A percentile compares a stretch with the other conserved stretches of the same genome.
Conservation (phyloP, 345 rosid genomes). For the Euphorbia tirucalli region DNA sequence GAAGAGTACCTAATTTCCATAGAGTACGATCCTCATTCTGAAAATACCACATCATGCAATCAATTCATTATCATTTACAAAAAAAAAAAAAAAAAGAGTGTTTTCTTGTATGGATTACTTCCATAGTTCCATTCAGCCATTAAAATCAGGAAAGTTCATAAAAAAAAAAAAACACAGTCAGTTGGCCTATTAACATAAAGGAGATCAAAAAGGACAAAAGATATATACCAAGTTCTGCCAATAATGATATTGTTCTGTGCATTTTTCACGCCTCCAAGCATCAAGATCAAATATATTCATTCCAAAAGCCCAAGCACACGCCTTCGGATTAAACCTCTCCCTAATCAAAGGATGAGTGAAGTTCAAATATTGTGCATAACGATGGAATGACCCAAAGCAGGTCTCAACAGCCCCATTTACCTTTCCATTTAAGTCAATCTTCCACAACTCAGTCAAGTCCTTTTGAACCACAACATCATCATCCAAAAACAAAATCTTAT, state of each 20-base stretch:
- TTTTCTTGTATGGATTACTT: background rate
- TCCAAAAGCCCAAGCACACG: conserved; percentile 96
- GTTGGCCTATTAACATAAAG: background rate
- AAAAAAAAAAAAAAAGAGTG: too few relatives aligned
- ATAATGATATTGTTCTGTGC: conserved; percentile 52
- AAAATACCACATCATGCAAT: background rate
- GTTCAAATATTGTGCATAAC: conserved; percentile 68
- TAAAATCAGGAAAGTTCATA: background rate
- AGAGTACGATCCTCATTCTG: conserved; percentile 71
- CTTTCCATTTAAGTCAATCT: conserved; percentile 77
- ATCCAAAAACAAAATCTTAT: conserved; percentile 77
- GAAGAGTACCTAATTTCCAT: conserved; percentile 73
- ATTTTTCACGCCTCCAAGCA: conserved; percentile 74
- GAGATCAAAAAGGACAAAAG: conserved; percentile 6
- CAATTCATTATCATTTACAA: background rate
- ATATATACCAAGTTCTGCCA: conserved; percentile 62
- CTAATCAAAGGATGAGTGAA: conserved; percentile 68
- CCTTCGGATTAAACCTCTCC: conserved; percentile 66
- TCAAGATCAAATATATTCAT: conserved; percentile 89
- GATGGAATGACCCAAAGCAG: conserved; percentile 91
- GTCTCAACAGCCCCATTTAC: conserved; percentile 95
- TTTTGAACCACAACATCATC: conserved; percentile 96
- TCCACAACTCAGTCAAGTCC: conserved; percentile 83
- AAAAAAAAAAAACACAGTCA: background rate
- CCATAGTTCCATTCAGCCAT: background rate